Conservation (phyloP, 2,329 filamentous ascomycete genomes). For the Teratosphaeria nubilosa region DNA sequence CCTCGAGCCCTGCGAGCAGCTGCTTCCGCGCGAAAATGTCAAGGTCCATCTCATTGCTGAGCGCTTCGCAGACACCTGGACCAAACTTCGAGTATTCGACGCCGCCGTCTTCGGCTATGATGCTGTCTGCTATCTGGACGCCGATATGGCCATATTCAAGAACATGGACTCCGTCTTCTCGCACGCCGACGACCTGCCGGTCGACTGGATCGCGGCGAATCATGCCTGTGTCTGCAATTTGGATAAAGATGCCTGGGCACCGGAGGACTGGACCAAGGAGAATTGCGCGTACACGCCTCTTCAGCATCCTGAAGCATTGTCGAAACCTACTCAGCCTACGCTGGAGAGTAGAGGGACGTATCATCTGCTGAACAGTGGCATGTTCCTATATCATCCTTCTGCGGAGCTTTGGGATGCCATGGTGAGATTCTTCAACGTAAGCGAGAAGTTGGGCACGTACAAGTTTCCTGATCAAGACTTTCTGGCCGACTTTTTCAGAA, state of each 20-base stretch:
- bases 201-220: slow-evolving; percentile 38
- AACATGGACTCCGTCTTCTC: slow-evolving; percentile 40
- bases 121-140: slow-evolving; percentile 42
- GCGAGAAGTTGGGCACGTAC: slow-evolving; percentile 27
- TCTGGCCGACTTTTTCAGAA: slow-evolving; percentile 38
- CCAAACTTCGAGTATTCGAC: slow-evolving; percentile 46
- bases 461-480: slow-evolving; percentile 47
- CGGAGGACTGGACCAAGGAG: slow-evolving; percentile 35
- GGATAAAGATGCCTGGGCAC: slow-evolving; percentile 42
- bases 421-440: slow-evolving; percentile 29
- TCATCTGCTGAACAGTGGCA: slow-evolving; percentile 40
- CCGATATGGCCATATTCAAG: slow-evolving; percentile 40
- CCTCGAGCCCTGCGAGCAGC: slow-evolving; percentile 30
- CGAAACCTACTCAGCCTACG: slow-evolving; percentile 26
- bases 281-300: slow-evolving; percentile 42
- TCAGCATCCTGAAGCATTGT: slow-evolving; percentile 25
- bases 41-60: slow-evolving; percentile 32
- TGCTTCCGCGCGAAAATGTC: slow-evolving; percentile 22
- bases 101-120: slow-evolving; percentile 19
- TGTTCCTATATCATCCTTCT: slow-evolving; percentile 41
- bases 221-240: slow-evolving; percentile 46
- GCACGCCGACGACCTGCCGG: slow-evolving; percentile 23
- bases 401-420: slow-evolving; percentile 30
- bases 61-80: slow-evolving; percentile 46
- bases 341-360: slow-evolving; percentile 29